Percentiles rank a stretch among this genome's conserved stretches.
Evolutionary conservation across 768 basidiomycete species (phyloP).

Genomic region (Lentinus brumalis): DNA sequence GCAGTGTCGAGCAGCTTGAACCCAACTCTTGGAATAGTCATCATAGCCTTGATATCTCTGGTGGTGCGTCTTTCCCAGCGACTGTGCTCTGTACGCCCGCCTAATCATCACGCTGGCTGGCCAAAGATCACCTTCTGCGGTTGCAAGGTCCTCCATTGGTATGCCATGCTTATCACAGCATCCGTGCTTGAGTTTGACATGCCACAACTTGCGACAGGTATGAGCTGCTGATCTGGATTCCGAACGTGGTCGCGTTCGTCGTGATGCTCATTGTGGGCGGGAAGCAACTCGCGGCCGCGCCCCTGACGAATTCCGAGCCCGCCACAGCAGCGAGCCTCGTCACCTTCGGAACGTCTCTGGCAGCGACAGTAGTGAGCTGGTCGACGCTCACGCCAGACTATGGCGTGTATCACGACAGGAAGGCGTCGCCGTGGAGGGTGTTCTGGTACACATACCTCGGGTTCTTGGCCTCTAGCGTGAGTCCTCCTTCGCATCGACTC

Average conservation of each 20-base stretch:
- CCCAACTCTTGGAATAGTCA: slow-evolving; percentile 43
- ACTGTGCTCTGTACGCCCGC: not conserved
- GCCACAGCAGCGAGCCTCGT: slow-evolving; percentile 38
- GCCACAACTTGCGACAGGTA: slow-evolving; percentile 27
- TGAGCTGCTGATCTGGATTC: slow-evolving; percentile 42
- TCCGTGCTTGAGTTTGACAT: not conserved
- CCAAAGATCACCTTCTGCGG: slow-evolving; percentile 37
- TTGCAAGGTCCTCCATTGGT: slow-evolving; percentile 38
- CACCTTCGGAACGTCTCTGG: slow-evolving; percentile 47
- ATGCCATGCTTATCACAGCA: not conserved
- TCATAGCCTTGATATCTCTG: slow-evolving; percentile 42
- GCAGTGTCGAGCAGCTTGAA: slow-evolving; percentile 34
- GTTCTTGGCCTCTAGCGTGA: slow-evolving; percentile 43
- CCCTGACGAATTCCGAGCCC: slow-evolving; percentile 21
- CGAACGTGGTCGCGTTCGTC: slow-evolving; percentile 40
- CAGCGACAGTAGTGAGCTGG: slow-evolving; percentile 45
- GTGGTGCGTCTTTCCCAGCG: slow-evolving; percentile 21
- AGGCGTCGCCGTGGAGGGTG: slow-evolving; percentile 32
- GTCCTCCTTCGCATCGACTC: slow-evolving; percentile 16
- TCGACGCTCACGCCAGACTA: slow-evolving; percentile 48
- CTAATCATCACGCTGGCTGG: not conserved
- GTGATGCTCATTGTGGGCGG: slow-evolving; percentile 40
- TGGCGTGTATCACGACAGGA: slow-evolving; percentile 47
- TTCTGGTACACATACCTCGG: slow-evolving; percentile 50
- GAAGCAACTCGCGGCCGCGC: slow-evolving; percentile 30